These are phyloP conservation scores for Colletotrichum sp. DNA, from an alignment of 2,329 filamentous ascomycete genomes.

Conservation along the genomic window DNA sequence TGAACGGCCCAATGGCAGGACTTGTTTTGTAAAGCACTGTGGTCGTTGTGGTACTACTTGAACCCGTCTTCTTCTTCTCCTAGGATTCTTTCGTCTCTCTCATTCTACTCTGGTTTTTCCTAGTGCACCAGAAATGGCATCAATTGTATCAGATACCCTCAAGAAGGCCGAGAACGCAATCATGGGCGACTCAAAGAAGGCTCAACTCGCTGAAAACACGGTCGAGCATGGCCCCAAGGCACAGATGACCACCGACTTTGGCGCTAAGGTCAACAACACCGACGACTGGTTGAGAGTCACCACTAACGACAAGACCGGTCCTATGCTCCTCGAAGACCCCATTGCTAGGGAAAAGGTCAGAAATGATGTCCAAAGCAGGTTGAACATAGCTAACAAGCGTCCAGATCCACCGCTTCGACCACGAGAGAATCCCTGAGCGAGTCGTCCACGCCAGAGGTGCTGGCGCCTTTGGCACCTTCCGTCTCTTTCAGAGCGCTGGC, in stretches of 20 bases:
- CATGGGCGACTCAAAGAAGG: slow-evolving; percentile 59
- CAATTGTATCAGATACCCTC: slow-evolving; percentile 35
- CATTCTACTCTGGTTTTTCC: neutral
- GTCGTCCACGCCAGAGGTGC: slow-evolving; percentile 66
- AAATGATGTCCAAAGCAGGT: fast-evolving
- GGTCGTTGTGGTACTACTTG: neutral
- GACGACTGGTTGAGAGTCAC: slow-evolving; percentile 79
- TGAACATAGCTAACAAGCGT: neutral
- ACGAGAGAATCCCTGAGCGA: slow-evolving; percentile 64
- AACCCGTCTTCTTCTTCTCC: neutral
- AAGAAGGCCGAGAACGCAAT: slow-evolving; percentile 45
- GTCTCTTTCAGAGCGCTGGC: slow-evolving; percentile 56
- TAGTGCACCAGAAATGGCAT: slow-evolving; percentile 1
- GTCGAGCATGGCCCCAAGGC: slow-evolving; percentile 63
- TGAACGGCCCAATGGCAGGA: neutral
- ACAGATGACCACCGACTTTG: slow-evolving; percentile 78
- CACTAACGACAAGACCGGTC: slow-evolving; percentile 68
- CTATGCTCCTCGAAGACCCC: slow-evolving; percentile 73
- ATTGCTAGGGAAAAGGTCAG: slow-evolving; percentile 75
- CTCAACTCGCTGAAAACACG: slow-evolving; percentile 64
- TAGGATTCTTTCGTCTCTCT: fast-evolving
- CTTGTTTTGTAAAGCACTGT: neutral
- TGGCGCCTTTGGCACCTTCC: slow-evolving; percentile 58
- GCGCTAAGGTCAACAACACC: slow-evolving; percentile 73
- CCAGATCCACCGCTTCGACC: slow-evolving; percentile 78